Evolutionary conservation across 495 filamentous ascomycete genomes (phyloP), one percentile per base, ranked within the genome.

Genomic region (Patellaria atrata): DNA sequence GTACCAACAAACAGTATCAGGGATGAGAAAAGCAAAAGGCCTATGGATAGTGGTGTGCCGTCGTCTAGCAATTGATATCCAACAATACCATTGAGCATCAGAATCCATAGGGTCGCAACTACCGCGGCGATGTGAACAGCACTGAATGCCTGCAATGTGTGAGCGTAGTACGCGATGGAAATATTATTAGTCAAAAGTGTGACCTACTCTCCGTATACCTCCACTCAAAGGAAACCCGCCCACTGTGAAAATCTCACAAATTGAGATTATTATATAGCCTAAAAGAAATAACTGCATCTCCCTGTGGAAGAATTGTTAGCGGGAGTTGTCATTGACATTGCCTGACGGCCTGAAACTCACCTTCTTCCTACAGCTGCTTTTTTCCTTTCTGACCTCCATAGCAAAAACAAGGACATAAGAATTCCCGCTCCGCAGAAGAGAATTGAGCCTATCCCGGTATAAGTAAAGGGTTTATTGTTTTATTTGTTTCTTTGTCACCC

Each of bases 211-310:
- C 47, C 81, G 74, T 30, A 82, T 81, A 25, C 54, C 68, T 22
- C 59, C 59, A 32, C 65, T 53, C 13, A 94, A 56, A 5, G 84
- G 84, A 52, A 99, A 85, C 30, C 77, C 79, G 38, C 89, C 89
- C 17, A 94, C 73, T 1, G 82, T 82, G 58, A 99, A 94, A 47
- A 99, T 94, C 53, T 99, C 89, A 54, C 83, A 91, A 47, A 99
- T 83, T 51, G 78, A 72, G 40, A 96, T 73, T 20, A 99, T 60
- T 27, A 94, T 79, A 50, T 83, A 99, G 23, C 79, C 77, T 13
- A 83, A 26, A 15, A 99, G 65, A 58, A 96, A 94, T 24, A 94
- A 52, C 69, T 99, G 89, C 62, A 96, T 96, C 51, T 99, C 89
- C 55, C 89, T 94, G 45, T 45, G 13, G 2, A 3, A 10, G 5